Base-by-base conservation (phyloP, 306 rosid species). In the Hippophae gyantsensis region DNA sequence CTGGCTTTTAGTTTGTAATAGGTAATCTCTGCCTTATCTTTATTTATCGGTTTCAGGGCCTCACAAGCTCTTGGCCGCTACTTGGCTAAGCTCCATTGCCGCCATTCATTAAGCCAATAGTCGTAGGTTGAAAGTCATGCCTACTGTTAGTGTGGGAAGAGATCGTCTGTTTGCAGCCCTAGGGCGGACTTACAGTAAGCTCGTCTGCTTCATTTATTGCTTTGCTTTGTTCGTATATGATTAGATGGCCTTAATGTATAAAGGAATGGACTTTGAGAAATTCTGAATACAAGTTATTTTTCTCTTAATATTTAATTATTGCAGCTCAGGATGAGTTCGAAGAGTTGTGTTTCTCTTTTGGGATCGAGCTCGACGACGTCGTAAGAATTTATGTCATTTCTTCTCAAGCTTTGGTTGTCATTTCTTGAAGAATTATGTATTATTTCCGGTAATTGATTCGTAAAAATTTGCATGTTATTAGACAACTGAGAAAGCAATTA, bases 401-500 rank as follows among this genome's bases (percentile, higher is more conserved):
- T 43, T 56, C 6, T 12, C 26, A 23, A 50, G 13, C 42, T 11
- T 1, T 13, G 9, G 11, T 41, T 45, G 18, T 38, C 27, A n/a
- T 6, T 12, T 45, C 26, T 9, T 13, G n/a, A 3, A 13, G 5
- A 7, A 51, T 11, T 47, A 51, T 7, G 1, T 6, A 9, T 11
- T n/a, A 49, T 2, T 6, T 7, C 43, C n/a, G 32, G 14, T 54
- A 52, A 14, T 59, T 48, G 6, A 62, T 59, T 27, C 5, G 26
- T 18, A 12, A 13, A 13, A 42, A 9, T 32, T 50, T 60, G 23
- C 1, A 26, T 10, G 6, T 23, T 23, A 8, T n/a, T 68, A 90
- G 95, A 90, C 97, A 0, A 84, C 97, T 8, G 97, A 90, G 76
- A 90, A 87, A 52, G 94, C 97, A 18, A 84, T 90, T 62, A 74